Conservation (phyloP, 257 asterid species). For the Capsicum pubescens region DNA sequence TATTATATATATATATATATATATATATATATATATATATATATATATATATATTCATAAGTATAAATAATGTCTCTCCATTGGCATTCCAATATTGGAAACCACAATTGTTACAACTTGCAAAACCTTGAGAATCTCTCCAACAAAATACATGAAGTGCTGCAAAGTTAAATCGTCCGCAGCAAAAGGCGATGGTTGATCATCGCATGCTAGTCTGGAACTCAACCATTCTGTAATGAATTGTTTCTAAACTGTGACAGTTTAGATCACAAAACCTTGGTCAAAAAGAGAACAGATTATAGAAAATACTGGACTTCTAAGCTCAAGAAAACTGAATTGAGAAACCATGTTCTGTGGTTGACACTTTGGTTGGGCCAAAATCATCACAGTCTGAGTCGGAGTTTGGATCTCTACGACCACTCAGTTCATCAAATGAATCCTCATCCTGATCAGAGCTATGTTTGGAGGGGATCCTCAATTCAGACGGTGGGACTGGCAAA, state of each 20-base stretch:
- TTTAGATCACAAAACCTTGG: no score
- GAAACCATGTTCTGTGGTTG: conserved; percentile 62
- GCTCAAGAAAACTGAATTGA: conserved; percentile 66
- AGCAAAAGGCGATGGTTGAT: not conserved
- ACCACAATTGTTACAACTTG: conserved; percentile 12
- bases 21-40: no score
- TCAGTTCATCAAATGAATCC: conserved; percentile 60
- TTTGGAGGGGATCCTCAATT: conserved; percentile 75
- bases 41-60: no score
- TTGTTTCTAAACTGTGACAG: no score
- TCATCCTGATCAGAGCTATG: conserved; percentile 56
- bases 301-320: not conserved
- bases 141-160: conserved; percentile 19
- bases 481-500: conserved; percentile 60
- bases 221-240: not conserved
- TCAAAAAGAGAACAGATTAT: no score
- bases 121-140: not conserved
- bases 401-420: conserved; percentile 50
- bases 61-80: no score
- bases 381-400: conserved; percentile 82
- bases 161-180: not conserved
- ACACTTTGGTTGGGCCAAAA: conserved; percentile 57
- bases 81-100: conserved; percentile 16
- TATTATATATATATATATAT: no score
- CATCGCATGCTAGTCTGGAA: not conserved